Evolutionary conservation across 257 asterid species (phyloP), one percentile per base, ranked within the genome.

Genomic region (Solanum okadae): DNA sequence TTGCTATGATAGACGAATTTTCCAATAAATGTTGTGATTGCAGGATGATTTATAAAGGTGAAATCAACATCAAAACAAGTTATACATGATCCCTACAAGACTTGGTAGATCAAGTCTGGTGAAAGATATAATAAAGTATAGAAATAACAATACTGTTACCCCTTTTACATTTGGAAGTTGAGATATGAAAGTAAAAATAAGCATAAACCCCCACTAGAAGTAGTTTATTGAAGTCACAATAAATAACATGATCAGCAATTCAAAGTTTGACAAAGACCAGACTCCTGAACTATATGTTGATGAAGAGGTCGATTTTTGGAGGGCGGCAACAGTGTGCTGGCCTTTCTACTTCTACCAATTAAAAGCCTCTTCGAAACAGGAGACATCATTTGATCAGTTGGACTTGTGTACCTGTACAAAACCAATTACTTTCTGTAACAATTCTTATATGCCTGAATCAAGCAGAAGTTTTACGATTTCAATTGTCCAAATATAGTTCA

Each of bases 371-470:
- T 92, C 0, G 96, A 92, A 25, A 92, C 92, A 12, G 96, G 97
- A 37, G 97, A 94, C 94, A 95, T 92, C 88, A 94, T 93, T 72
- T 91, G 94, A 93, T 96, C 95, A 23, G 97, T 95, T 63, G 98
- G 97, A 40, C 96, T 94, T 49, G 95, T 90, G 89, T 95, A 94
- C 92, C 96, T 94, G 89, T 86, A 37, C 4, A 2, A 18, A 34
- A 3, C 23, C 14, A 82, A 11, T 13, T 23, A n/a, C 23, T 67
- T 29, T 16, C 9, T 31, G 13, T 71, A 8, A 33, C n/a, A 16
- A 16, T 33, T 5, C 18, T 70, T n/a, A n/a, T 70, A 33, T 72
- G 78, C 42, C 79, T 71, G 7, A 71, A 71, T 71, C n/a, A 31
- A 33, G 0, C 12, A 59, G 2, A 22, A 61, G 14, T 61, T 3